Evolutionary conservation across 1,284 basidiomycete species (phyloP), one percentile per base, ranked within the genome.

Genomic region (Pseudozyma flocculosa): DNA sequence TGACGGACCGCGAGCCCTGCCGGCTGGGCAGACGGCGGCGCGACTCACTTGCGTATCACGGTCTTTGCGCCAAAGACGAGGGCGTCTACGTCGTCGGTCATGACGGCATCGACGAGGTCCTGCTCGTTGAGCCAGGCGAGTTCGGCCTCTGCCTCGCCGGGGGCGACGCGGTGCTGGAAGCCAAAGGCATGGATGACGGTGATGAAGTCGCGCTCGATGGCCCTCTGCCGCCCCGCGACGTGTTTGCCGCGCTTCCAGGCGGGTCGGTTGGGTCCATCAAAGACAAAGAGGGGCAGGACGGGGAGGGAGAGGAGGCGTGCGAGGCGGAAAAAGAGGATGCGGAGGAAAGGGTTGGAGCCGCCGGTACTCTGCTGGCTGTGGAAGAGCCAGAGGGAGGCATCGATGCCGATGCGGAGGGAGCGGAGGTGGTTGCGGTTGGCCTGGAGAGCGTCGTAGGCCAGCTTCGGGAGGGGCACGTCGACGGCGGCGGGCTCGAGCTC

Each of bases 81-180:
- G 24, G 86, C 90, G 71, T 97, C 94, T 0, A 90, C 90, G 68
- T 96, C 94, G 79, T 97, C 93, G 0, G 92, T 91, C 34, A 95
- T 81, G 11, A 97, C 85, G 0, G 87, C 90, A 73, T 98, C 94
- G 48, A 97, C 88, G 49, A 88, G 79, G 0, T 90, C 90, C 30
- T 87, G 84, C 4, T 82, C 80, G 68, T 90, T 92, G 61, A 97
- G 82, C 57, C 88, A 87, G 0, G 94, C 94, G 1, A 98, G 82
- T 73, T 98, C 94, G 0, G 94, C 94, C 78, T 98, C 94, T 0
- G 94, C 94, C 79, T 97, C 94, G 13, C 91, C 94, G 0, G 90
- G 90, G 5, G 94, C 94, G 85, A 88, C 57, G 21, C 43, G 23
- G 40, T 55, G 38, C 7, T 53, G 88, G 62, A 90, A 90, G 0